Conservation (phyloP, 139 green algal species). For the Closterium sp. region DNA sequence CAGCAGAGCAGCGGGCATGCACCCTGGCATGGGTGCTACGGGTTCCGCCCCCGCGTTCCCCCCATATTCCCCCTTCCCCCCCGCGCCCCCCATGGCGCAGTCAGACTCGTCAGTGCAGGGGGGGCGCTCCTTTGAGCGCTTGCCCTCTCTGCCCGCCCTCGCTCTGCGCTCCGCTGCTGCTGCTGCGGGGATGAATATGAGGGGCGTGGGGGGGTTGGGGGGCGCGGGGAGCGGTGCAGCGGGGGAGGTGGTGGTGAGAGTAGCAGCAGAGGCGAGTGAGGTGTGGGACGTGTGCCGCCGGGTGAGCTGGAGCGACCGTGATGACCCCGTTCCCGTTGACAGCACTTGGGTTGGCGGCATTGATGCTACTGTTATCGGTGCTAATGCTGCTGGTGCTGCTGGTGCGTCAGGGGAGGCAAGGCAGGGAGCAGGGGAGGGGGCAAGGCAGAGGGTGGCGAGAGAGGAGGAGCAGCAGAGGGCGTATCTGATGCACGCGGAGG, state of each 20-base stretch:
- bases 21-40: background rate
- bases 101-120: background rate
- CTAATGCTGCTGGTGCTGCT: background rate
- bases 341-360: too few species aligned
- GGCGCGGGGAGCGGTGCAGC: background rate
- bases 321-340: conserved; percentile 3
- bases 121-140: background rate
- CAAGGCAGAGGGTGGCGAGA: background rate
- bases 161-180: background rate
- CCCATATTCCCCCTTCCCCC: background rate
- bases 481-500: conserved; percentile 50
- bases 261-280: conserved; percentile 34
- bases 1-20: background rate
- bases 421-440: background rate
- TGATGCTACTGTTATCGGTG: background rate
- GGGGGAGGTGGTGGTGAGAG: conserved; percentile 2
- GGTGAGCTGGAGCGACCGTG: conserved; percentile 29
- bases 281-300: conserved; percentile 44
- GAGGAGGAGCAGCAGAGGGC: conserved; percentile 34
- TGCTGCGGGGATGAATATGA: background rate
- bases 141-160: background rate
- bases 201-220: background rate
- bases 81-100: background rate
- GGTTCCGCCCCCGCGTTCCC: background rate
- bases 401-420: background rate